These are phyloP conservation scores for Starmerella vitae DNA, from an alignment of 805 yeast genomes.

Conservation along the genomic window DNA sequence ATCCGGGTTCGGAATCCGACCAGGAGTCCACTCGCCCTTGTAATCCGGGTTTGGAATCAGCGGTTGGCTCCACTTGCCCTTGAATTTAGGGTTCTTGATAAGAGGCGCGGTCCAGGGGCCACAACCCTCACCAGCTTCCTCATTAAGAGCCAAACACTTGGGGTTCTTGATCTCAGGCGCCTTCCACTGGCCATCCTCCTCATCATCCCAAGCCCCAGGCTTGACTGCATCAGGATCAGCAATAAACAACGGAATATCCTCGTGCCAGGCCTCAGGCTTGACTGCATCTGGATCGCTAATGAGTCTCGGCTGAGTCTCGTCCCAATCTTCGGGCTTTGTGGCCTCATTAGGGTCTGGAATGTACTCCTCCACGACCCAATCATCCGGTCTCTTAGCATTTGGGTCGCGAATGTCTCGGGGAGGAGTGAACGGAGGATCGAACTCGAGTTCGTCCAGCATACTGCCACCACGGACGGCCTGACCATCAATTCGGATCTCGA, in stretches of 20 bases:
- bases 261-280: conserved; percentile 76
- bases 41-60: conserved; percentile 58
- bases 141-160: conserved; percentile 36
- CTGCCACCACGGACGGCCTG: conserved; percentile 57
- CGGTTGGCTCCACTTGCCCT: conserved; percentile 70
- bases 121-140: conserved; percentile 43
- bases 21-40: conserved; percentile 67
- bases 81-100: conserved; percentile 53
- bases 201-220: conserved; percentile 81
- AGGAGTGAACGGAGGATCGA: conserved; percentile 56
- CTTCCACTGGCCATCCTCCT: conserved; percentile 75
- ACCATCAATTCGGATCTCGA: conserved; percentile 75
- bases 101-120: conserved; percentile 66
- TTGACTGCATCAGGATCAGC: conserved; percentile 51
- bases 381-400: conserved; percentile 51
- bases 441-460: conserved; percentile 39
- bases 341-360: conserved; percentile 58
- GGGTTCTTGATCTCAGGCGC: conserved; percentile 63
- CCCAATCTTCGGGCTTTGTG: conserved; percentile 74
- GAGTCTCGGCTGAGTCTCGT: conserved; percentile 48
- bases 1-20: conserved; percentile 52
- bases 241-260: conserved; percentile 42
- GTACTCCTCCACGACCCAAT: conserved; percentile 61
- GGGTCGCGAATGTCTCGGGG: conserved; percentile 49
- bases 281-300: conserved; percentile 54